Base-by-base conservation (phyloP, 345 rosid species). In the Brassica incana region DNA sequence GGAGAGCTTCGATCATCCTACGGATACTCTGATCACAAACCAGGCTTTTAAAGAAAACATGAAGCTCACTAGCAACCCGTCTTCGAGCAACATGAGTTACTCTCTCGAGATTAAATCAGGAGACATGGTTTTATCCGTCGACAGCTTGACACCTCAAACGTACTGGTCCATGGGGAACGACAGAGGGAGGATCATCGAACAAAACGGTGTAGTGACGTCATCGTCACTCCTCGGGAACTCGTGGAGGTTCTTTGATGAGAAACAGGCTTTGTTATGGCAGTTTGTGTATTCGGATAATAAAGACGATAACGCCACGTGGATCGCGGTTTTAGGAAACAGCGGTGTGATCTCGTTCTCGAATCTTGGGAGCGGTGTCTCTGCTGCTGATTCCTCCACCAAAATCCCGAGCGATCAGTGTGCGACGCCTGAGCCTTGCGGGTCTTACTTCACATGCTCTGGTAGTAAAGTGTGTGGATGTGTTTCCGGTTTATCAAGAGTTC, bases 1-100 rank as follows among this genome's bases (percentile, higher is more conserved):
- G 99, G 90, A 91, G 87, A 93, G 99, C 72, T 95, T 95, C 74
- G 79, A 85, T 69, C 93, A 95, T 88, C 99, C 99, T 0, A 81
- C 95, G 0, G 85, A 95, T 58, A 88, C 98, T 23, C 83, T 95
- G 30, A 73, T 91, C 2, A 83, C 91, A 14, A 85, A 77, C 71
- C 99, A 95, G 75, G 85, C 75, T 16, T 91, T 95, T 54, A 62
- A 15, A 20, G 73, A 84, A 76, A 92, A 92, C 14, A 89, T 93
- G 99, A 88, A 78, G 69, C 98, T 95, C 35, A 83, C 81, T 4
- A 91, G 91, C 56, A 77, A 78, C 80, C 79, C 90, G 16, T 81
- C 89, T 76, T 1, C 85, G 8, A 82, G 67, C 77, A 93, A 90
- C 73, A 64, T 88, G 87, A 90, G 82, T 73, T 91, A 86, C 73